phyloP scores from a whole-genome alignment of 73 alveolate genomes.

The Paramecium octaurelia region DNA sequence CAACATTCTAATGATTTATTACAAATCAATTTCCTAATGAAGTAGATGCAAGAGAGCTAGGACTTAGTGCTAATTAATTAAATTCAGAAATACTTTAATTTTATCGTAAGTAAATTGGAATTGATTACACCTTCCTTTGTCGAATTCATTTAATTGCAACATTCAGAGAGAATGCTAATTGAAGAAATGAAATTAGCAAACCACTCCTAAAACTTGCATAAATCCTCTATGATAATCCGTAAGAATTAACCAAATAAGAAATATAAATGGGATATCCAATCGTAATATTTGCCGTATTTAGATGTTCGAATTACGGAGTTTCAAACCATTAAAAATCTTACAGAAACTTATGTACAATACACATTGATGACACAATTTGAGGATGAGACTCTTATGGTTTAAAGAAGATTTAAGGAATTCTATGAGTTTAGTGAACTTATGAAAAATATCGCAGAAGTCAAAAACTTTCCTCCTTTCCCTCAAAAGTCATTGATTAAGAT shows the following conservation, averaged over 20 bases:
- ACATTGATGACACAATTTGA: background rate
- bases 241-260: background rate
- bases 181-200: background rate
- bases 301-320: background rate
- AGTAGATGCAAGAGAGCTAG: background rate
- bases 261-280: background rate
- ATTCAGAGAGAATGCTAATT: background rate
- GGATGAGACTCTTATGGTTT: background rate
- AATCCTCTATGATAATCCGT: background rate
- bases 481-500: background rate
- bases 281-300: background rate
- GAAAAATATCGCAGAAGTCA: background rate
- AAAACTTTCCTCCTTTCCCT: background rate
- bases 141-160: background rate
- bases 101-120: background rate
- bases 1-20: background rate
- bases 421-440: background rate
- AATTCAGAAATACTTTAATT: background rate
- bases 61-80: background rate
- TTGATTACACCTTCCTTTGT: background rate
- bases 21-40: background rate
- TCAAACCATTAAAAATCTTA: background rate
- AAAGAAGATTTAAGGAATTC: background rate
- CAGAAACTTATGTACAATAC: background rate
- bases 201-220: background rate